These are phyloP conservation scores for Mycocentrospora acerina DNA, from an alignment of 2,329 filamentous ascomycete genomes.

Conservation along the genomic window DNA sequence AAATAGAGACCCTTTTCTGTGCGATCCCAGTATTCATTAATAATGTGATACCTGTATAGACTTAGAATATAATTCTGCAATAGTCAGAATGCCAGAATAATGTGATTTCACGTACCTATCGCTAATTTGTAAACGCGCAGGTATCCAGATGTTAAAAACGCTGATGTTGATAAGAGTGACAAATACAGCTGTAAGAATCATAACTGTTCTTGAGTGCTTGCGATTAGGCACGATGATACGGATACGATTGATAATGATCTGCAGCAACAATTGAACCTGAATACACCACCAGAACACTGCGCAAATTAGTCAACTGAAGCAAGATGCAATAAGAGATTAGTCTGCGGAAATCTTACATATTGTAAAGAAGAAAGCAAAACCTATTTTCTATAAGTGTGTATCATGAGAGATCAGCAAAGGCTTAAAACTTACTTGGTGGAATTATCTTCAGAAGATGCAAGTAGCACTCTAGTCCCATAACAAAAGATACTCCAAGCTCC, in stretches of 20 bases:
- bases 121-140: conserved; percentile 38
- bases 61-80: no score
- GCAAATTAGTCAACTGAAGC: no score
- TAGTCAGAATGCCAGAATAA: no score
- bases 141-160: conserved; percentile 46
- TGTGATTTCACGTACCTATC: conserved; percentile 24
- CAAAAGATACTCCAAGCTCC: conserved; percentile 47
- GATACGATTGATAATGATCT: conserved; percentile 46
- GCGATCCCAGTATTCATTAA: conserved; percentile 45
- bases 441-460: conserved; percentile 38
- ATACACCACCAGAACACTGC: conserved; percentile 43
- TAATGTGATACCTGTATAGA: conserved; percentile 25
- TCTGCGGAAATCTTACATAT: conserved; percentile 26
- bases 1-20: conserved; percentile 43
- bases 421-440: conserved; percentile 36
- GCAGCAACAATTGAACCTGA: conserved; percentile 41
- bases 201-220: conserved; percentile 32
- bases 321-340: no score
- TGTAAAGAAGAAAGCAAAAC: conserved; percentile 37
- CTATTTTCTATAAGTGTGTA: conserved; percentile 13
- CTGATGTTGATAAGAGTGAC: conserved; percentile 43
- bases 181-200: conserved; percentile 39
- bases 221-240: conserved; percentile 39
- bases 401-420: no score
- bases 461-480: conserved; percentile 47